phyloP scores from a whole-genome alignment of 192 early-diverging fungal genomes.

The Geranomyces variabilis region DNA sequence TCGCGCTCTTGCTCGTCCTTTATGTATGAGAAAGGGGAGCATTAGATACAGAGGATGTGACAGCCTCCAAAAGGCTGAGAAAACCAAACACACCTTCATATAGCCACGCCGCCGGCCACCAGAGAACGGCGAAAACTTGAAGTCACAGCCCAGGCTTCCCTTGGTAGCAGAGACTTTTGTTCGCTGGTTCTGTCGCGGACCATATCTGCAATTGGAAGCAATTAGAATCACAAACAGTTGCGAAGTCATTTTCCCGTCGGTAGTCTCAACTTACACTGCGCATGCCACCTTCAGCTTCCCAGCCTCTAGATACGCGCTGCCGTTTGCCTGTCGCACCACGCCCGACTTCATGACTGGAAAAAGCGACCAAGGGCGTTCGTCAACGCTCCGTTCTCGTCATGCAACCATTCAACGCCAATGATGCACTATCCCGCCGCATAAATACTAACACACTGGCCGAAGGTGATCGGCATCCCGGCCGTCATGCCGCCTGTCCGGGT shows the following conservation, averaged over 20 bases:
- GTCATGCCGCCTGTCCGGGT: conserved; percentile 30
- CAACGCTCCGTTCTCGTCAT: background rate
- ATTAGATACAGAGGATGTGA: no score
- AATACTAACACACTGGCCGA: conserved; percentile 43
- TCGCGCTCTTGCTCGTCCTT: conserved; percentile 60
- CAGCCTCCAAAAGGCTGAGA: no score
- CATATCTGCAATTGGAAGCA: conserved; percentile 57
- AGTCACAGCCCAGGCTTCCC: conserved; percentile 70
- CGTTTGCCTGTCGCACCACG: conserved; percentile 72
- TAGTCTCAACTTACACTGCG: conserved; percentile 65
- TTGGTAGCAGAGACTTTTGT: conserved; percentile 51
- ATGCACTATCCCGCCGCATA: no score
- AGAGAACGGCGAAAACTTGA: conserved; percentile 78
- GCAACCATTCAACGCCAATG: no score
- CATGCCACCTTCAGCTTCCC: conserved; percentile 75
- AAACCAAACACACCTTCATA: conserved; percentile 42
- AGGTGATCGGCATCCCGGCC: conserved; percentile 42
- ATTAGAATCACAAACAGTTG: no score
- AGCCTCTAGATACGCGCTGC: conserved; percentile 75
- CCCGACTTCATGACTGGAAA: conserved; percentile 67
- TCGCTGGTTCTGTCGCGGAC: conserved; percentile 66
- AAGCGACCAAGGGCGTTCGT: background rate
- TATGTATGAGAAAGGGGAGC: no score
- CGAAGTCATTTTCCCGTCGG: no score
- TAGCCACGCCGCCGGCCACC: conserved; percentile 57